A percentile compares a stretch with the other conserved stretches of the same genome.
These are phyloP conservation scores for Aspergillus ochraceoroseus DNA, from an alignment of 2,329 filamentous ascomycete genomes.

Conservation along the genomic window DNA sequence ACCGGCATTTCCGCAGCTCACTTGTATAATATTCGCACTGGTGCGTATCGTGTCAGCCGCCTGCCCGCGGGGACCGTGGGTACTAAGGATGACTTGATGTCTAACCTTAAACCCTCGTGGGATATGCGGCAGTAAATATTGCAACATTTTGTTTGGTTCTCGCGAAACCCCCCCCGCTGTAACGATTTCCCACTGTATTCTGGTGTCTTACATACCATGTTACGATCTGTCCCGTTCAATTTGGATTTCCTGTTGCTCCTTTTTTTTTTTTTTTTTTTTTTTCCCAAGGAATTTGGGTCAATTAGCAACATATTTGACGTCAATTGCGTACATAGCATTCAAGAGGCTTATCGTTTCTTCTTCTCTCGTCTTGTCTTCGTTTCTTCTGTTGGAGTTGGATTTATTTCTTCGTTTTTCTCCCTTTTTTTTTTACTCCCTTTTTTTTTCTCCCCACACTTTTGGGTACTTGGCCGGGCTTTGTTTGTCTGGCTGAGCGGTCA, in stretches of 20 bases:
- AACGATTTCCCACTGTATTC: slow-evolving; percentile 19
- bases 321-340: slow-evolving; percentile 23
- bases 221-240: slow-evolving; percentile 20
- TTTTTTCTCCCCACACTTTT: too few relatives aligned
- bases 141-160: slow-evolving; percentile 4
- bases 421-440: slow-evolving; percentile 3
- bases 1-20: slow-evolving; percentile 70
- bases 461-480: not conserved
- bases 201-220: slow-evolving; percentile 16
- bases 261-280: too few relatives aligned
- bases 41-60: slow-evolving; percentile 80
- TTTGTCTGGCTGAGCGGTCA: not conserved
- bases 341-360: slow-evolving; percentile 14
- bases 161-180: slow-evolving; percentile 15
- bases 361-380: slow-evolving; percentile 14
- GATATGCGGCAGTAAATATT: slow-evolving; percentile 41
- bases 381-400: slow-evolving; percentile 12
- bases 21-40: slow-evolving; percentile 67
- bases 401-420: slow-evolving; percentile 7
- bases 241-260: slow-evolving; percentile 13
- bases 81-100: slow-evolving; percentile 62
- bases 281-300: slow-evolving; percentile 9
- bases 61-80: slow-evolving; percentile 78
- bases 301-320: slow-evolving; percentile 16
- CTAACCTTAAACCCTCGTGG: slow-evolving; percentile 55